Percentiles rank a stretch among this genome's conserved stretches.
These are phyloP conservation scores for Ogataea minuta DNA, from an alignment of 805 yeast species.

Conservation along the genomic window DNA sequence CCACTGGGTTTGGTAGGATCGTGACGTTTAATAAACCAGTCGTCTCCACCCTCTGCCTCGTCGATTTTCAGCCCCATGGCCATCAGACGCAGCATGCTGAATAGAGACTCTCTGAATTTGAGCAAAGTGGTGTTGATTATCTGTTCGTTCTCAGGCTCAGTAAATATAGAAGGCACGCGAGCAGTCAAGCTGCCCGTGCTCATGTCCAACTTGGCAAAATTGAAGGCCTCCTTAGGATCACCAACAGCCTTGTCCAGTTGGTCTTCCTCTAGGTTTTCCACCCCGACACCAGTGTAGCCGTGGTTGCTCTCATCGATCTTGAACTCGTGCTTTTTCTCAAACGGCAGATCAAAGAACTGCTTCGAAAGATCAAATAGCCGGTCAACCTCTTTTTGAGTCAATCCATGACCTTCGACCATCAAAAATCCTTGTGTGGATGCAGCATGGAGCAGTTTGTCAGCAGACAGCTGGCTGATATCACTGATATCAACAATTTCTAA, in stretches of 20 bases:
- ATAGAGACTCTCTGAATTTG: slow-evolving; percentile 51
- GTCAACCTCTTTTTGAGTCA: slow-evolving; percentile 42
- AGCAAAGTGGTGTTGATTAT: slow-evolving; percentile 38
- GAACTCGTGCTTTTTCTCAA: slow-evolving; percentile 46
- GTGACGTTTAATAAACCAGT: slow-evolving; percentile 67
- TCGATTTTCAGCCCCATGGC: slow-evolving; percentile 66
- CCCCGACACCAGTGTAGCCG: slow-evolving; percentile 39
- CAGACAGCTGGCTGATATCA: slow-evolving; percentile 40
- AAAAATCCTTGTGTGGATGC: slow-evolving; percentile 52
- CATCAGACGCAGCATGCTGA: slow-evolving; percentile 50
- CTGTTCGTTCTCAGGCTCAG: slow-evolving; percentile 39
- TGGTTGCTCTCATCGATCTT: slow-evolving; percentile 54
- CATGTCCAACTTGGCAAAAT: slow-evolving; percentile 56
- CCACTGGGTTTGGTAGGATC: slow-evolving; percentile 51
- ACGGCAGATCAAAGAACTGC: slow-evolving; percentile 39
- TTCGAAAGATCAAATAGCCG: slow-evolving; percentile 29
- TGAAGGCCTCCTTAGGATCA: slow-evolving; percentile 57
- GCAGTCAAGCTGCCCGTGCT: slow-evolving; percentile 42
- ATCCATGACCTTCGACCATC: slow-evolving; percentile 50
- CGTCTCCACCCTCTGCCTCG: slow-evolving; percentile 45
- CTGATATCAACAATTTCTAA: slow-evolving; percentile 59
- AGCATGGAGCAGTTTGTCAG: slow-evolving; percentile 49
- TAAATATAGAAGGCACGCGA: slow-evolving; percentile 53
- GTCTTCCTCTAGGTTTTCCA: slow-evolving; percentile 41
- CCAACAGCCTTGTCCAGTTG: slow-evolving; percentile 37